Evolutionary conservation across 2,329 filamentous ascomycete species (phyloP).

Genomic region (Dactylonectria estremocensis): DNA sequence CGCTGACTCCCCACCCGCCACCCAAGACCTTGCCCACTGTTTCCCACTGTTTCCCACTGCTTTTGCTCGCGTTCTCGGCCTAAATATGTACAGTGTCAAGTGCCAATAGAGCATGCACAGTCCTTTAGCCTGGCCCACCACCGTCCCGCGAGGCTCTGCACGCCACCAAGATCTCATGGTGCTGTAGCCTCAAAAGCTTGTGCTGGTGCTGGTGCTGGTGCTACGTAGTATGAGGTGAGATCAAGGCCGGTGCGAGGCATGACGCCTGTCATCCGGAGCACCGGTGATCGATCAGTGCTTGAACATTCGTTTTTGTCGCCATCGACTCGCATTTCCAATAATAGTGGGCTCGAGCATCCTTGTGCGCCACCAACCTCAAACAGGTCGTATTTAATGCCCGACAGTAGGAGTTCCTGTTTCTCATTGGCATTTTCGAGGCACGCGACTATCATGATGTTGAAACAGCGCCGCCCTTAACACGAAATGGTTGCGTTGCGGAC

Average conservation of each 20-base stretch:
- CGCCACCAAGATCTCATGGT: conserved; percentile 1
- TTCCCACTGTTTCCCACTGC: background rate
- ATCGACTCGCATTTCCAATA: conserved; percentile 8
- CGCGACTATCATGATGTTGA: conserved; percentile 11
- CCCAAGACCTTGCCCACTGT: background rate
- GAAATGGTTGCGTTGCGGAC: conserved; percentile 18
- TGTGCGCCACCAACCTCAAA: conserved; percentile 15
- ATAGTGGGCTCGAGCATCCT: conserved; percentile 12
- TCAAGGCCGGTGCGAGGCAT: conserved; percentile 18
- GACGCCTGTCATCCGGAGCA: conserved; percentile 27
- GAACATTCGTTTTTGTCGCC: conserved; percentile 8
- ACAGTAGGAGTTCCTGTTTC: conserved; percentile 2
- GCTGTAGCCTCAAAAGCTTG: no score
- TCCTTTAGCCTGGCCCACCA: conserved; percentile 9
- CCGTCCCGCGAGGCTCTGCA: conserved; percentile 13
- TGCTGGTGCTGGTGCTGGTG: no score
- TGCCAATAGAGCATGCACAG: background rate
- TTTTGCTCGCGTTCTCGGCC: conserved; percentile 6
- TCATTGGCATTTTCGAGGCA: conserved; percentile 11
- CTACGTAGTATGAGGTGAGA: conserved; percentile 24
- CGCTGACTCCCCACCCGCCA: conserved; percentile 15
- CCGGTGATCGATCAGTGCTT: background rate
- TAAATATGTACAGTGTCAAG: background rate
- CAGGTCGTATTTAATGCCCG: conserved; percentile 10
- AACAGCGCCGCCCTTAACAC: conserved; percentile 5